phyloP scores from a whole-genome alignment of 805 yeast genomes.

The Candida dajiaensis region DNA sequence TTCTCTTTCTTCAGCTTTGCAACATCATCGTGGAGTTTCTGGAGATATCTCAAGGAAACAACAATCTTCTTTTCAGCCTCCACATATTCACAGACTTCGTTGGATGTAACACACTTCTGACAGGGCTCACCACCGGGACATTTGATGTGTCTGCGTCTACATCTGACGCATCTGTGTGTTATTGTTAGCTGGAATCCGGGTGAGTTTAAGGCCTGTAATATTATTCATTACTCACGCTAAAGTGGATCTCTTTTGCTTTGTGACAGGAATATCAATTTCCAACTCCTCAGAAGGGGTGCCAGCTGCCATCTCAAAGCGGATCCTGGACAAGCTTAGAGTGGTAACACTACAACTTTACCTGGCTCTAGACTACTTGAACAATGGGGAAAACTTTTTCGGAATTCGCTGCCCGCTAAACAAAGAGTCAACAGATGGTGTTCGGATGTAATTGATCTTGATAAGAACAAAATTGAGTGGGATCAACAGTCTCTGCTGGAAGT shows the following conservation, averaged over 20 bases:
- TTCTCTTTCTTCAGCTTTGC: slow-evolving; percentile 62
- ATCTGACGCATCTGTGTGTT: slow-evolving; percentile 45
- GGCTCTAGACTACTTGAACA: no score
- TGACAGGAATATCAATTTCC: slow-evolving; percentile 9
- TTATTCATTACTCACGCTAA: slow-evolving; percentile 18
- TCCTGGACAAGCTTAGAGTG: no score
- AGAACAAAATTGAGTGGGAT: no score
- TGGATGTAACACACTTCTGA: slow-evolving; percentile 49
- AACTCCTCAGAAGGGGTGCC: background rate
- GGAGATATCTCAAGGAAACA: slow-evolving; percentile 64
- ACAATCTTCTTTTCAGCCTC: slow-evolving; percentile 70
- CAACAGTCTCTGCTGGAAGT: background rate
- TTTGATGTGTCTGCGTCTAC: slow-evolving; percentile 66
- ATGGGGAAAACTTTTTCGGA: background rate
- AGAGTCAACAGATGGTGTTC: no score
- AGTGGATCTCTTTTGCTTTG: slow-evolving; percentile 19
- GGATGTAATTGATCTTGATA: no score
- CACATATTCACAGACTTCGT: slow-evolving; percentile 58
- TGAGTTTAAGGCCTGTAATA: no score
- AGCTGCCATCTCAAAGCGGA: background rate
- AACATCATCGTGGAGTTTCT: slow-evolving; percentile 62
- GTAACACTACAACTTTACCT: no score
- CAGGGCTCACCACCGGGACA: slow-evolving; percentile 81
- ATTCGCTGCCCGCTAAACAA: background rate
- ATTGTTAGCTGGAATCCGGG: slow-evolving; percentile 1